A percentile compares a stretch with the other conserved stretches of the same genome.
Conservation (phyloP, 1,284 basidiomycete species). For the Moesziomyces sp. region DNA sequence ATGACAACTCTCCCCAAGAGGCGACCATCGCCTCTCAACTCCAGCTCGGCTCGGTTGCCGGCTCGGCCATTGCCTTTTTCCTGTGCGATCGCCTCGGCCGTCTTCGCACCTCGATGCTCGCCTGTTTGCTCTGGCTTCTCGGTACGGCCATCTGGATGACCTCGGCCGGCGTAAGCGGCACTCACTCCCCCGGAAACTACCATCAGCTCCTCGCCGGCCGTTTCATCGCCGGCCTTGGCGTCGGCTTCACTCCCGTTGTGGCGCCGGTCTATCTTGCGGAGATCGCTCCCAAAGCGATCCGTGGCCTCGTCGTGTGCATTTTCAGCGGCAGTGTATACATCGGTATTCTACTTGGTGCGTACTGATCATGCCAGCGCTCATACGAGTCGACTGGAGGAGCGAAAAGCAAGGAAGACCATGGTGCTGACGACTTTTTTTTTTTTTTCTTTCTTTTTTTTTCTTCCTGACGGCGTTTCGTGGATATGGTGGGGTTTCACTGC, state of each 20-base stretch:
- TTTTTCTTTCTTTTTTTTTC: no score
- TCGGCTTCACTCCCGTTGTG: slow-evolving; percentile 51
- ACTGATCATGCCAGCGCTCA: no score
- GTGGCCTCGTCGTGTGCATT: slow-evolving; percentile 45
- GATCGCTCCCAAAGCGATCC: slow-evolving; percentile 46
- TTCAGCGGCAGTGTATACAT: slow-evolving; percentile 48
- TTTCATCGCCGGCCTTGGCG: slow-evolving; percentile 53
- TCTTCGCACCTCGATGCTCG: slow-evolving; percentile 44
- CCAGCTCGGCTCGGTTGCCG: slow-evolving; percentile 48
- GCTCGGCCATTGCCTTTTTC: slow-evolving; percentile 55
- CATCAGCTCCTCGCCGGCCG: slow-evolving; percentile 50
- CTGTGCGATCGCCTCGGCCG: slow-evolving; percentile 50
- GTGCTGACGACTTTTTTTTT: slow-evolving; percentile 16
- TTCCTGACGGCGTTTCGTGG: no score
- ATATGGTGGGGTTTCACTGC: no score
- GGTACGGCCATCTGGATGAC: slow-evolving; percentile 57
- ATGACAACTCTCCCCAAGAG: slow-evolving; percentile 44
- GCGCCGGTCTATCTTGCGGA: slow-evolving; percentile 49
- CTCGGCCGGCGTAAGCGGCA: slow-evolving; percentile 29
- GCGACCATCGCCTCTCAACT: slow-evolving; percentile 51
- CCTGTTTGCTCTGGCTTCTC: slow-evolving; percentile 52
- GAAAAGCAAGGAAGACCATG: no score
- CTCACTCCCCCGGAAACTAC: slow-evolving; percentile 39
- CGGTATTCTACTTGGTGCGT: slow-evolving; percentile 6
- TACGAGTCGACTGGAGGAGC: no score